Conservation (phyloP, 768 basidiomycete species). For the Tricholoma terreum region DNA sequence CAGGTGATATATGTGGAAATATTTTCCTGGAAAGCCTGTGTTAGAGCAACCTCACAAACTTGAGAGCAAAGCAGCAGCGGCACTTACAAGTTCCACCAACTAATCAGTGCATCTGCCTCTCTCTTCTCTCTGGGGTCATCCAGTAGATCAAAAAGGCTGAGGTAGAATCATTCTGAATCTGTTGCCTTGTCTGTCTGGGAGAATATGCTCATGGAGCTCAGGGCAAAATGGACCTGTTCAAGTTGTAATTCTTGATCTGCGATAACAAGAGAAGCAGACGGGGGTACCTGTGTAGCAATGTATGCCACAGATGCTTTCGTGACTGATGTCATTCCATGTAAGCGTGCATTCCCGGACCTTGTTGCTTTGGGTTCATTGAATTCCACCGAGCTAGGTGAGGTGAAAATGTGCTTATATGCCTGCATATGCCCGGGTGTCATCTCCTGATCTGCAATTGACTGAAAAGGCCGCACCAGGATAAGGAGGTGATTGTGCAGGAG, state of each 20-base stretch:
- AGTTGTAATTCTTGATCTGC: neutral
- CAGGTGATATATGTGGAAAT: neutral
- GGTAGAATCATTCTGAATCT: neutral
- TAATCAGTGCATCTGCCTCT: neutral
- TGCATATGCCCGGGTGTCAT: no score
- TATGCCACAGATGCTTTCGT: neutral
- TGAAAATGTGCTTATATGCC: no score
- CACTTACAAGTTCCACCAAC: neutral
- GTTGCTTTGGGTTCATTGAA: neutral
- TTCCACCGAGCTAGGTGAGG: neutral
- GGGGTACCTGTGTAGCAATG: neutral
- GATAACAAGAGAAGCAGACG: no score
- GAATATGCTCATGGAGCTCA: neutral
- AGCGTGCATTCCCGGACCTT: neutral
- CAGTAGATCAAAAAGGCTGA: neutral
- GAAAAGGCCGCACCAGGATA: neutral
- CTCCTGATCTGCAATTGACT: no score
- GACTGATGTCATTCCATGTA: neutral
- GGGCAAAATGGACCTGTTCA: neutral
- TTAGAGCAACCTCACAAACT: no score
- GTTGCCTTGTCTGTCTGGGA: neutral
- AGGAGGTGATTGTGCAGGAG: constrained; percentile 19
- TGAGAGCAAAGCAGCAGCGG: neutral
- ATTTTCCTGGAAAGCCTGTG: neutral
- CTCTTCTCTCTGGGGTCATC: neutral